These are phyloP conservation scores for Emericellopsis terricola DNA, from an alignment of 495 filamentous ascomycete genomes.

Conservation along the genomic window DNA sequence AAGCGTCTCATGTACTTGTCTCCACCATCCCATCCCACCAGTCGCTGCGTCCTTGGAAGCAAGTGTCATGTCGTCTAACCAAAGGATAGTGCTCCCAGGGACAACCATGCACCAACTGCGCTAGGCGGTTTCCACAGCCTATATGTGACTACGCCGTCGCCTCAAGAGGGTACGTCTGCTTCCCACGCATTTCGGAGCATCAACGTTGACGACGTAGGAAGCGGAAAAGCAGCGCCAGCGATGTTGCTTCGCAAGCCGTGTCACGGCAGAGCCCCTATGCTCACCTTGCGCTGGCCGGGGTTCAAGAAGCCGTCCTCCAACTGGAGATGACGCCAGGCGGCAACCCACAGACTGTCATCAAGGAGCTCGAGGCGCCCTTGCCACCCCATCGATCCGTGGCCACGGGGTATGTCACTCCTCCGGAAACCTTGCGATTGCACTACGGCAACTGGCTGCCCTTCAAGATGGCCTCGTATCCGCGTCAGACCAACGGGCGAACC, in stretches of 20 bases:
- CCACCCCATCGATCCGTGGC: background rate
- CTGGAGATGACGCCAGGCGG: background rate
- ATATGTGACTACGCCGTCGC: slow-evolving; percentile 15
- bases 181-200: slow-evolving; percentile 1
- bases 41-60: background rate
- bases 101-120: slow-evolving; percentile 21
- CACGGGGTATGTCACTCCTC: background rate
- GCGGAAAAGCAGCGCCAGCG: background rate
- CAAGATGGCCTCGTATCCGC: background rate
- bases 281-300: slow-evolving; percentile 1
- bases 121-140: slow-evolving; percentile 18
- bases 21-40: background rate
- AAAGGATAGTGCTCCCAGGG: slow-evolving; percentile 17
- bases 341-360: background rate
- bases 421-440: too few relatives aligned
- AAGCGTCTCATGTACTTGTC: background rate
- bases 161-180: background rate
- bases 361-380: background rate
- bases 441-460: background rate
- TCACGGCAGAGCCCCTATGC: background rate
- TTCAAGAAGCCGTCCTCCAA: slow-evolving; percentile 2
- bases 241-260: background rate
- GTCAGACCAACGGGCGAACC: background rate
- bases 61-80: background rate
- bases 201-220: slow-evolving; percentile 1